Percentiles rank a stretch among this genome's conserved stretches.
These are phyloP conservation scores for Tolypocladium cylindrosporum DNA, from an alignment of 2,329 filamentous ascomycete species.

Conservation along the genomic window DNA sequence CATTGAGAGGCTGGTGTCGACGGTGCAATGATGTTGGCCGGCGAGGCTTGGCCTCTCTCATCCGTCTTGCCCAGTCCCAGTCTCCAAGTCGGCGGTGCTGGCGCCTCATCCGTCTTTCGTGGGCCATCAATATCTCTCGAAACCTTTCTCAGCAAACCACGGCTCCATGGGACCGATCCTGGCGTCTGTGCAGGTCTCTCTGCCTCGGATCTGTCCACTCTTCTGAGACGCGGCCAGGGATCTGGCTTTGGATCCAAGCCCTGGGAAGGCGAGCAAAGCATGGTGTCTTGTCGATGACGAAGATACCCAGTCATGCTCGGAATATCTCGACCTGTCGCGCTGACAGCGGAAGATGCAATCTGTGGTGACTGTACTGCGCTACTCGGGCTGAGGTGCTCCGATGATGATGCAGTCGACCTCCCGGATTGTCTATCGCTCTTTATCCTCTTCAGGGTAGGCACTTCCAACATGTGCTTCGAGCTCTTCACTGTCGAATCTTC, in stretches of 20 bases:
- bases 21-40: neutral
- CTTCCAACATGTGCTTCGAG: neutral
- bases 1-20: constrained; percentile 6
- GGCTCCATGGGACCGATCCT: constrained; percentile 2
- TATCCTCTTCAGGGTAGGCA: neutral
- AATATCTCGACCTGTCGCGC: neutral
- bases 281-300: constrained; percentile 6
- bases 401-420: too few species aligned
- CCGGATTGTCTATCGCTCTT: neutral
- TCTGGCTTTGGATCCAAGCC: constrained; percentile 1
- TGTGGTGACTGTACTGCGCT: neutral
- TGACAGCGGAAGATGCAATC: neutral
- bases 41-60: neutral
- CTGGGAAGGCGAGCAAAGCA: constrained; percentile 3
- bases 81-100: neutral
- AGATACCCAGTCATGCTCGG: constrained; percentile 6
- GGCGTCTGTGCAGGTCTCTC: neutral
- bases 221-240: constrained; percentile 6
- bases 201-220: neutral
- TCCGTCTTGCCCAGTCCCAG: neutral
- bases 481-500: neutral
- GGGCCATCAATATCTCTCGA: neutral
- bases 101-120: neutral
- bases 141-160: constrained; percentile 2
- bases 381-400: neutral